A percentile compares a stretch with the other conserved stretches of the same genome.
Conservation (phyloP, 768 basidiomycete species). For the Arthromyces matolae region DNA sequence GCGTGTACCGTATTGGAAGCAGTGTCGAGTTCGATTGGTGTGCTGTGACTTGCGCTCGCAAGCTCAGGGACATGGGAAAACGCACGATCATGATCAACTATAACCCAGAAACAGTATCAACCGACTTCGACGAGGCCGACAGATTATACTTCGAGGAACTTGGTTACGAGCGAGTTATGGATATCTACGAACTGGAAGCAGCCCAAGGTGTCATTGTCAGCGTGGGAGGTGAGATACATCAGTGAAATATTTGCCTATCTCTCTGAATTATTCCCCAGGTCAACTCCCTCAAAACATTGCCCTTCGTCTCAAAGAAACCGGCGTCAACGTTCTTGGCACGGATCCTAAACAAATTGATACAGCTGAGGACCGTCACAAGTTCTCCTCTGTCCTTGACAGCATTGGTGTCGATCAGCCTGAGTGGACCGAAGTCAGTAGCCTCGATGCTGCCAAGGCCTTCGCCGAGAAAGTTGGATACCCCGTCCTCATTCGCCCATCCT, state of each 20-base stretch:
- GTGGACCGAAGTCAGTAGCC: slow-evolving; percentile 87
- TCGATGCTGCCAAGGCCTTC: slow-evolving; percentile 90
- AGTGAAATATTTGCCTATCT: too few species aligned
- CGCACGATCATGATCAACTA: slow-evolving; percentile 99
- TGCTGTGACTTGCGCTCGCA: slow-evolving; percentile 96
- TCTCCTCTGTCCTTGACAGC: slow-evolving; percentile 92
- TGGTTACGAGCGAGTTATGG: slow-evolving; percentile 98
- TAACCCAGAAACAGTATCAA: slow-evolving; percentile 98
- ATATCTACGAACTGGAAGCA: slow-evolving; percentile 95
- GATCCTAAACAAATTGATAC: slow-evolving; percentile 94
- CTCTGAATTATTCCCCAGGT: slow-evolving; percentile 57
- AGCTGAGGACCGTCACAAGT: slow-evolving; percentile 98
- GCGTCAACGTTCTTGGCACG: slow-evolving; percentile 93
- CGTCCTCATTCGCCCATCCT: slow-evolving; percentile 96
- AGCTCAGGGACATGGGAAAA: slow-evolving; percentile 87
- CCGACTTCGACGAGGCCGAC: slow-evolving; percentile 99
- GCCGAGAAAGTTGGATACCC: slow-evolving; percentile 89
- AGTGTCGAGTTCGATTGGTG: slow-evolving; percentile 99
- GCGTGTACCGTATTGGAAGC: slow-evolving; percentile 97
- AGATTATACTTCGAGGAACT: slow-evolving; percentile 98
- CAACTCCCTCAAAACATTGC: slow-evolving; percentile 99
- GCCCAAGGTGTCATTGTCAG: slow-evolving; percentile 94
- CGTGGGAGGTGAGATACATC: slow-evolving; percentile 73
- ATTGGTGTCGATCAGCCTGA: slow-evolving; percentile 96
- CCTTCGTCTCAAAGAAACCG: slow-evolving; percentile 84